These are phyloP conservation scores for Phialophora verrucosa DNA, from an alignment of 2,329 filamentous ascomycete genomes.

Conservation along the genomic window DNA sequence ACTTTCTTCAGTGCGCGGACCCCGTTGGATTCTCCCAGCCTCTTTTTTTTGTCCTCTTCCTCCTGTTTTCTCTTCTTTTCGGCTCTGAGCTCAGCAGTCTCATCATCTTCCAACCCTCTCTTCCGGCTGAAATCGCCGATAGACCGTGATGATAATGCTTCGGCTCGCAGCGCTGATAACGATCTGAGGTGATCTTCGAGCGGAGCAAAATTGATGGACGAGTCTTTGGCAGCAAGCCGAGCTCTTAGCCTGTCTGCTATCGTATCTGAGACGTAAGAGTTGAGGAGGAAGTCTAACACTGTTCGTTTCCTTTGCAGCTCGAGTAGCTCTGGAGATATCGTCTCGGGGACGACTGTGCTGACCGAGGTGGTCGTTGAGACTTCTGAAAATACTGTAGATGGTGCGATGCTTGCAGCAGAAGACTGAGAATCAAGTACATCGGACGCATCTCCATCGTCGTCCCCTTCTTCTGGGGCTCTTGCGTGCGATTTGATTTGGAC, in stretches of 20 bases:
- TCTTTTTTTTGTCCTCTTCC: slow-evolving; percentile 85
- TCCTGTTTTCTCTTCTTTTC: slow-evolving; percentile 87
- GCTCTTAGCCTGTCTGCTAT: slow-evolving; percentile 42
- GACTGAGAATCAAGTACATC: slow-evolving; percentile 37
- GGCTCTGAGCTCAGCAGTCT: slow-evolving; percentile 57
- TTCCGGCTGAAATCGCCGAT: slow-evolving; percentile 53
- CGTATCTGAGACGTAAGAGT: slow-evolving; percentile 54
- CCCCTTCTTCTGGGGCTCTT: slow-evolving; percentile 41
- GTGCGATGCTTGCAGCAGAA: slow-evolving; percentile 41
- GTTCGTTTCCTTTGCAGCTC: slow-evolving; percentile 57
- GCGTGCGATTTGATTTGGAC: slow-evolving; percentile 33
- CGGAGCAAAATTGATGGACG: slow-evolving; percentile 69
- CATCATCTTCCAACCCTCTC: slow-evolving; percentile 52
- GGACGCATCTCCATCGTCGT: slow-evolving; percentile 34
- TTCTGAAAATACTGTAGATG: slow-evolving; percentile 47
- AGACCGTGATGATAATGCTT: slow-evolving; percentile 72
- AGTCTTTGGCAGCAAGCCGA: slow-evolving; percentile 45
- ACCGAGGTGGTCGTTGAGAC: slow-evolving; percentile 47
- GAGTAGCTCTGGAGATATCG: slow-evolving; percentile 46
- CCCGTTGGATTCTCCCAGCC: slow-evolving; percentile 73
- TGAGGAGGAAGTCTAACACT: slow-evolving; percentile 56
- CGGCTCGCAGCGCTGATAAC: slow-evolving; percentile 70
- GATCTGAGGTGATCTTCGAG: slow-evolving; percentile 72
- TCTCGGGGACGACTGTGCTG: slow-evolving; percentile 44
- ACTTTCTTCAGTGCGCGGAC: slow-evolving; percentile 86